A percentile compares a stretch with the other conserved stretches of the same genome.
phyloP scores from a whole-genome alignment of 1,284 basidiomycete genomes.

The Ceratobasidium sp. region DNA sequence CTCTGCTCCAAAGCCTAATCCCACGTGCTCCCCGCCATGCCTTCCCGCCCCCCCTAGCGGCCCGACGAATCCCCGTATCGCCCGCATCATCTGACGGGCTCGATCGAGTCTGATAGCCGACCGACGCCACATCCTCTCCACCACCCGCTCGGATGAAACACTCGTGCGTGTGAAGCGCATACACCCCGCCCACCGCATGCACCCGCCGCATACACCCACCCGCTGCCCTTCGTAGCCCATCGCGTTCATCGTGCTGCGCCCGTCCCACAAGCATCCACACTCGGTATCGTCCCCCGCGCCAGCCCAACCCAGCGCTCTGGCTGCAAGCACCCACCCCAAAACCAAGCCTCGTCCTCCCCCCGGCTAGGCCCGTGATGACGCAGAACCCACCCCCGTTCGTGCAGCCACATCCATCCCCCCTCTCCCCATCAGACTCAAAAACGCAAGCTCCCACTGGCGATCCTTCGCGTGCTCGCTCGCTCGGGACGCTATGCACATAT shows the following conservation, averaged over 20 bases:
- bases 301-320: neutral
- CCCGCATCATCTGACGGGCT: neutral
- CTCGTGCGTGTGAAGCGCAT: neutral
- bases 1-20: conserved; percentile 32
- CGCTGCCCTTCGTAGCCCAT: too few species aligned
- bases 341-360: neutral
- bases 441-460: too few species aligned
- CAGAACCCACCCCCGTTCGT: neutral
- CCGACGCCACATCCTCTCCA: neutral
- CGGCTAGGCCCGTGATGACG: conserved; percentile 2
- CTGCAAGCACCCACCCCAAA: neutral
- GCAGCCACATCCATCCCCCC: neutral
- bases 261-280: neutral
- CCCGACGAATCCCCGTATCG: conserved; percentile 26
- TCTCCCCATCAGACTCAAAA: neutral
- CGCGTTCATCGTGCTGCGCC: too few species aligned
- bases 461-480: too few species aligned
- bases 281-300: neutral
- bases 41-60: neutral
- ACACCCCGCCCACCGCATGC: conserved; percentile 9
- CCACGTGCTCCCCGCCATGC: conserved; percentile 24
- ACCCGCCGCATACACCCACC: neutral
- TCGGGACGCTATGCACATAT: neutral
- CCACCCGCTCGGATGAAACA: conserved; percentile 6
- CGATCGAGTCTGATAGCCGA: conserved; percentile 4